Conservation (phyloP, 179 eudicot genomes). For the Amaranthus tricolor region DNA sequence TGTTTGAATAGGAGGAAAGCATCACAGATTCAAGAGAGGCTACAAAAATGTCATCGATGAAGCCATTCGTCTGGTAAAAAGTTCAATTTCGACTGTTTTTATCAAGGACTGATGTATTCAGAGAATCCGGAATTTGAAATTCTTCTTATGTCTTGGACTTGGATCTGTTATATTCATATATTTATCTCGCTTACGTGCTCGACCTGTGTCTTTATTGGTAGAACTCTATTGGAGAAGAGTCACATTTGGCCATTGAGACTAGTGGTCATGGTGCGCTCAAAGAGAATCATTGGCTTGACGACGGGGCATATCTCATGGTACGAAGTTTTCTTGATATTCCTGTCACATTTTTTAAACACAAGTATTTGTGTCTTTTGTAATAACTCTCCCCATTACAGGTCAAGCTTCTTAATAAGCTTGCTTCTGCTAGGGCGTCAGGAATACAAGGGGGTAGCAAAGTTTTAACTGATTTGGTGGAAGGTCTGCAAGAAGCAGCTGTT, state of each 20-base stretch:
- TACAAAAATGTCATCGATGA: slow-evolving; percentile 99
- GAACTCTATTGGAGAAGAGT: slow-evolving; percentile 89
- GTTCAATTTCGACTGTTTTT: background rate
- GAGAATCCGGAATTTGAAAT: background rate
- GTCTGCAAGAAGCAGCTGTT: slow-evolving; percentile 74
- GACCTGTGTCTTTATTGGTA: slow-evolving; percentile 27
- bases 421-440: slow-evolving; percentile 86
- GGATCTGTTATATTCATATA: background rate
- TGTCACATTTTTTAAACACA: background rate
- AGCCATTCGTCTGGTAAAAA: slow-evolving; percentile 86
- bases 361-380: background rate
- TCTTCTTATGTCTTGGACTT: background rate
- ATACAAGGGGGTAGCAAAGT: slow-evolving; percentile 76
- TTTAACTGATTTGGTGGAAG: slow-evolving; percentile 83
- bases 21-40: slow-evolving; percentile 96
- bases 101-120: background rate
- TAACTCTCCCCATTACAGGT: slow-evolving; percentile 46
- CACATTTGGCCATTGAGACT: slow-evolving; percentile 97
- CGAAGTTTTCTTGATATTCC: slow-evolving; percentile 8
- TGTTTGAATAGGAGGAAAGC: slow-evolving; percentile 78
- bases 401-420: slow-evolving; percentile 91
- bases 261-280: slow-evolving; percentile 99
- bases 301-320: slow-evolving; percentile 99
- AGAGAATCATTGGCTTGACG: slow-evolving; percentile 99
- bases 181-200: slow-evolving; percentile 11